Percentiles rank a stretch among this genome's conserved stretches.
These are phyloP conservation scores for Gnomoniopsis smithogilvyi DNA, from an alignment of 2,329 filamentous ascomycete species.

Conservation along the genomic window DNA sequence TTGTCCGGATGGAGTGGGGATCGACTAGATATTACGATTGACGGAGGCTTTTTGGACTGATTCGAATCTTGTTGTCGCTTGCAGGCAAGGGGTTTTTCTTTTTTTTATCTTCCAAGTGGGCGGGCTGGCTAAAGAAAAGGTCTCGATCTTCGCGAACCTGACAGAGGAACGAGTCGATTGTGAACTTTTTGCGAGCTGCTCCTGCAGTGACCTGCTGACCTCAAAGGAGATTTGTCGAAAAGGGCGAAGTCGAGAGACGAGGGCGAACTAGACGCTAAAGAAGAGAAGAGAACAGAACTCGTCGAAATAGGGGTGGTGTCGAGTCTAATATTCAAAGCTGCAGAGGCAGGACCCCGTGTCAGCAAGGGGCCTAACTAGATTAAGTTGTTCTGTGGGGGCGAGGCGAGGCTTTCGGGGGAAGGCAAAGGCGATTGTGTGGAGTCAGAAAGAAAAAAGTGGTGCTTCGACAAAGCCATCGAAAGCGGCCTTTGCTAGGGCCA, in stretches of 20 bases:
- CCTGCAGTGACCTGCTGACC: conserved; percentile 83
- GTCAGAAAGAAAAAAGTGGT: background rate
- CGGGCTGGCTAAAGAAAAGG: conserved; percentile 33
- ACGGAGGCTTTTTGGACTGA: background rate
- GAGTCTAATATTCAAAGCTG: conserved; percentile 15
- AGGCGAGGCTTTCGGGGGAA: conserved; percentile 11
- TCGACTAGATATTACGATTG: conserved; percentile 19
- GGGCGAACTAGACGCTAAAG: background rate
- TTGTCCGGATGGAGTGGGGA: conserved; percentile 14
- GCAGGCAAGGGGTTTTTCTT: conserved; percentile 20
- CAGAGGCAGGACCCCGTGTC: conserved; percentile 7
- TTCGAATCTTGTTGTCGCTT: conserved; percentile 2
- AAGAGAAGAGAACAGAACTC: conserved; percentile 4
- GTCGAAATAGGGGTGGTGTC: conserved; percentile 13
- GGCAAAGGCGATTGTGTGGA: background rate
- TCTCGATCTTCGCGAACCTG: conserved; percentile 17
- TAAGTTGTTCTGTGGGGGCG: conserved; percentile 9
- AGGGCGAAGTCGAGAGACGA: conserved; percentile 18
- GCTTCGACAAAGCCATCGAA: background rate
- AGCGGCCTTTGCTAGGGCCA: too few relatives aligned
- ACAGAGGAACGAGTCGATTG: conserved; percentile 10
- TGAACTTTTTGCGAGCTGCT: conserved; percentile 34
- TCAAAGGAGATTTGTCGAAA: conserved; percentile 60
- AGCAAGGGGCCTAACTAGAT: conserved; percentile 14
- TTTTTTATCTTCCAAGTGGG: too few relatives aligned